Conservation (phyloP, 306 rosid species). For the Calophaca sinica region DNA sequence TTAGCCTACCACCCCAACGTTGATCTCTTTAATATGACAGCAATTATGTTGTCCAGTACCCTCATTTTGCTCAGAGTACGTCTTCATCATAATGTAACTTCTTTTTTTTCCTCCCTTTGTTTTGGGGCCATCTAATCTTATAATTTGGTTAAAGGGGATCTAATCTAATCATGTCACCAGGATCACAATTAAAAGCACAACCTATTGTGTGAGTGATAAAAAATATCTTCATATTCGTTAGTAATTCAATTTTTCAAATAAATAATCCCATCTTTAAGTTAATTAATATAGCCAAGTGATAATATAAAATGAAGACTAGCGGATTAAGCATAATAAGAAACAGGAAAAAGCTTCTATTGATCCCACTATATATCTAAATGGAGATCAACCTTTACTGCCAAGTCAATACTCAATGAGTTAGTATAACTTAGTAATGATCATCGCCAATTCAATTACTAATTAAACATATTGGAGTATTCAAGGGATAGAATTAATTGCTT, state of each 20-base stretch:
- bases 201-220: neutral
- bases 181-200: neutral
- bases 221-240: neutral
- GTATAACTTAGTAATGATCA: neutral
- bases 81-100: too few relatives aligned
- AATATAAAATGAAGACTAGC: neutral
- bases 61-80: neutral
- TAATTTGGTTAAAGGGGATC: too few relatives aligned
- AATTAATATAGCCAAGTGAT: too few relatives aligned
- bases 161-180: neutral
- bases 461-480: too few relatives aligned
- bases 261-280: too few relatives aligned
- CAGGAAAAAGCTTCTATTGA: slow-evolving; percentile 2
- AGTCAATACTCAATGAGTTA: slow-evolving; percentile 7
- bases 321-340: neutral
- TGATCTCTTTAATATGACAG: slow-evolving; percentile 17
- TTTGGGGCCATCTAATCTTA: too few relatives aligned
- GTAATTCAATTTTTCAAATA: neutral
- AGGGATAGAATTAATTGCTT: neutral
- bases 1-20: slow-evolving; percentile 54
- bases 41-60: slow-evolving; percentile 40
- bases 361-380: slow-evolving; percentile 25
- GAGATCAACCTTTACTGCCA: slow-evolving; percentile 15
- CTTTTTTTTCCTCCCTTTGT: too few relatives aligned
- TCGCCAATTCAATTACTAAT: neutral